Percentiles rank a stretch among this genome's conserved stretches.
Evolutionary conservation across 148 eudicot species (phyloP).

Genomic region (Heliamphora exappendiculata): DNA sequence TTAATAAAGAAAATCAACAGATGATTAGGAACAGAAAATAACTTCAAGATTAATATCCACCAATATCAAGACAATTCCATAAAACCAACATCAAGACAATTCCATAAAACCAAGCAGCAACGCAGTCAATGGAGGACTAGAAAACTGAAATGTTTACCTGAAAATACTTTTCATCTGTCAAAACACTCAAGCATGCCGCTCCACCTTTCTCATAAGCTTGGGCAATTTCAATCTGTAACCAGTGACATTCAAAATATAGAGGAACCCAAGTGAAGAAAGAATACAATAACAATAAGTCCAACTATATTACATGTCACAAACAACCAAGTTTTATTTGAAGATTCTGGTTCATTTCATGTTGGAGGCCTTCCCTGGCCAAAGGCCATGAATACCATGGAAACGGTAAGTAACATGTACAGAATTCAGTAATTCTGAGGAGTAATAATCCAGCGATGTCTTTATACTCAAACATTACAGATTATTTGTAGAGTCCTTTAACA

Average conservation of each 20-base stretch:
- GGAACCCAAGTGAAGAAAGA: not conserved
- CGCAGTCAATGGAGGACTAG: not conserved
- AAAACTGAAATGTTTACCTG: conserved; percentile 34
- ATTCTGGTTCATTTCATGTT: not conserved
- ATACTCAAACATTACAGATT: not conserved
- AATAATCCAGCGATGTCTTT: not conserved
- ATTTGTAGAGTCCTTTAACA: not conserved
- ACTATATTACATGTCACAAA: not conserved
- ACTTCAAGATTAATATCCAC: not conserved
- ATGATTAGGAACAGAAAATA: not conserved
- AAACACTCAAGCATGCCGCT: conserved; percentile 94
- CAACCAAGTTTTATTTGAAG: not conserved
- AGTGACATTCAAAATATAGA: not conserved
- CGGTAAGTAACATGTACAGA: not conserved
- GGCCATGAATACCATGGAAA: not conserved
- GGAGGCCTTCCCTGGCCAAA: not conserved
- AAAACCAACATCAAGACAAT: too few relatives aligned
- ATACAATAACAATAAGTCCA: conserved; percentile 1
- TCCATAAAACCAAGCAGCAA: not conserved
- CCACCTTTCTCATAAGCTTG: conserved; percentile 96
- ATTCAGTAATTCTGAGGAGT: not conserved
- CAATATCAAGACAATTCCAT: not conserved
- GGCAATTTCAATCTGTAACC: conserved; percentile 73
- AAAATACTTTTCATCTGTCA: conserved; percentile 84
- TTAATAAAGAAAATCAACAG: conserved; percentile 16